Conservation (phyloP, 371 early-diverging fungal genomes). For the Parasitella parasitica region DNA sequence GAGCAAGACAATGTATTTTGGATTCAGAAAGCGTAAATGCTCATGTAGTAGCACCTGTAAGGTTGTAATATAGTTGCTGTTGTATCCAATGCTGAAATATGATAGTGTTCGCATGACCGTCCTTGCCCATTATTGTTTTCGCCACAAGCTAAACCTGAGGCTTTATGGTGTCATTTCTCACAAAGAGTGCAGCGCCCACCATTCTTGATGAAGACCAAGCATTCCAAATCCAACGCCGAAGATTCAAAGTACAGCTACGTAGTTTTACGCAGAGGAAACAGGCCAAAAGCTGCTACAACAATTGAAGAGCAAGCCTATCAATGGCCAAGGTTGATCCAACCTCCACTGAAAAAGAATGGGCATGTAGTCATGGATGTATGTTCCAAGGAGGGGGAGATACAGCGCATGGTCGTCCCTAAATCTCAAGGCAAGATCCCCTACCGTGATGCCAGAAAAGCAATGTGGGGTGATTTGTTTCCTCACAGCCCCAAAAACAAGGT, state of each 20-base stretch:
- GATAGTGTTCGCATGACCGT: slow-evolving; percentile 76
- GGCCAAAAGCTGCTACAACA: slow-evolving; percentile 39
- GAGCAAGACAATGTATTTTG: slow-evolving; percentile 73
- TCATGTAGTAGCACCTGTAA: slow-evolving; percentile 42
- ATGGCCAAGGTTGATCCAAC: slow-evolving; percentile 75
- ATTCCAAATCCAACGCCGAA: slow-evolving; percentile 67
- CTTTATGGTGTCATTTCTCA: slow-evolving; percentile 84
- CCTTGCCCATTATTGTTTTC: slow-evolving; percentile 67
- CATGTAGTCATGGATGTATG: slow-evolving; percentile 79
- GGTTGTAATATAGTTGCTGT: neutral
- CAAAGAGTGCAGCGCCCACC: slow-evolving; percentile 75
- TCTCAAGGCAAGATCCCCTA: slow-evolving; percentile 75
- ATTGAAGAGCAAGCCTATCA: slow-evolving; percentile 50
- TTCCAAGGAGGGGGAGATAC: slow-evolving; percentile 56
- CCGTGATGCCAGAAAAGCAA: slow-evolving; percentile 74
- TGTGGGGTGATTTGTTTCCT: slow-evolving; percentile 85
- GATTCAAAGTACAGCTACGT: slow-evolving; percentile 82
- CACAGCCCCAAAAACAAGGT: slow-evolving; percentile 65
- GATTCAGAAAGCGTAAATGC: slow-evolving; percentile 33
- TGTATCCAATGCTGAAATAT: neutral
- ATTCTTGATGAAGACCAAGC: slow-evolving; percentile 77
- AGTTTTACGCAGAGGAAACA: slow-evolving; percentile 66
- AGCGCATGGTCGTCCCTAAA: slow-evolving; percentile 73
- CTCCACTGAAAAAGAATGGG: slow-evolving; percentile 75
- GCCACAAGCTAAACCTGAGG: slow-evolving; percentile 40